A percentile compares a stretch with the other conserved stretches of the same genome.
Evolutionary conservation across 179 eudicot species (phyloP).

Genomic region (Actinidia arguta): DNA sequence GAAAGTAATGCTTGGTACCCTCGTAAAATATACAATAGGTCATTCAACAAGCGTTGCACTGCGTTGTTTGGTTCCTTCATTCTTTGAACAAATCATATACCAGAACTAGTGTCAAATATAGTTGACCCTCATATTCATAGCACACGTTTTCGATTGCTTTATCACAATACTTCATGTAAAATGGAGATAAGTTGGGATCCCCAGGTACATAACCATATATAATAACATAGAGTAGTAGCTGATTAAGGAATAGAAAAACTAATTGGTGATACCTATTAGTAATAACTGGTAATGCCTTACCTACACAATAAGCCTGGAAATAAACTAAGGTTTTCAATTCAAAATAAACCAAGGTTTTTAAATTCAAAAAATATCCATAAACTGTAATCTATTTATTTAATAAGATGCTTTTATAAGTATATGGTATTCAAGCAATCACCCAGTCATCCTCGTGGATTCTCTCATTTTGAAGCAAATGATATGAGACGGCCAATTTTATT

Average conservation of each 20-base stretch:
- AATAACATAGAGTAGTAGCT: no score
- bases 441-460: background rate
- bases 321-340: no score
- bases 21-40: no score
- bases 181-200: background rate
- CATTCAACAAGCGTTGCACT: background rate
- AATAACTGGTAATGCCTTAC: no score
- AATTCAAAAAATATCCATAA: no score
- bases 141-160: background rate
- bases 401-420: background rate
- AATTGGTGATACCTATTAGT: no score
- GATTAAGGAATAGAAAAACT: no score
- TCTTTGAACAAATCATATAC: background rate
- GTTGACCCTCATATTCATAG: background rate
- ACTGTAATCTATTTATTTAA: background rate
- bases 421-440: background rate
- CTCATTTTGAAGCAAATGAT: no score
- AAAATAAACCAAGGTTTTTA: no score
- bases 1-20: no score
- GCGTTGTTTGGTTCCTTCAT: background rate
- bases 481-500: background rate
- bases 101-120: background rate
- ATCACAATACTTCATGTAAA: background rate
- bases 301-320: no score
- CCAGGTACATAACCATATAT: background rate